These are phyloP conservation scores for Nicotiana tabacum DNA, from an alignment of 257 asterid genomes.

Conservation along the genomic window DNA sequence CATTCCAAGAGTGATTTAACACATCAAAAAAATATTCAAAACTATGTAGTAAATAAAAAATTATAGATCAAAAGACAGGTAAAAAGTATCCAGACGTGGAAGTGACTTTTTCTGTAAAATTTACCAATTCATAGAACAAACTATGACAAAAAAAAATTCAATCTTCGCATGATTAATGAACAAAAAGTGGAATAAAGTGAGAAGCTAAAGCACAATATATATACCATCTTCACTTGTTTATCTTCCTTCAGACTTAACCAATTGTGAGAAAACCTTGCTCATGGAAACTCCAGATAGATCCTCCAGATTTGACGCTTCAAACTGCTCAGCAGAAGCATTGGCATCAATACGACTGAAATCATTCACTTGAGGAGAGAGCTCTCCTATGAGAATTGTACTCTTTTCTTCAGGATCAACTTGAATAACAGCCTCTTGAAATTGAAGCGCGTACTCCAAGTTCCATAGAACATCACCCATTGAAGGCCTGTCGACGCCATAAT, in stretches of 20 bases:
- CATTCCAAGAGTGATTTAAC: too few species aligned
- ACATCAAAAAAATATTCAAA: background rate
- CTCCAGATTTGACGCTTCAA: constrained; percentile 38
- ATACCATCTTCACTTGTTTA: constrained; percentile 15
- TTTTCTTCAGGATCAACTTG: constrained; percentile 56
- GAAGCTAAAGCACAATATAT: background rate
- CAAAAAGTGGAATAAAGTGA: constrained; percentile 5
- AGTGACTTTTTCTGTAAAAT: background rate
- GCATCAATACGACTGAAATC: constrained; percentile 27
- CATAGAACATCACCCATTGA: constrained; percentile 62
- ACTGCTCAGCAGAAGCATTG: constrained; percentile 25
- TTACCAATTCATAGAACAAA: background rate
- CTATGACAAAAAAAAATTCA: background rate
- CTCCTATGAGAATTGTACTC: constrained; percentile 46
- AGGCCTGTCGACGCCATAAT: constrained; percentile 52
- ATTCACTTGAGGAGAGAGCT: constrained; percentile 37
- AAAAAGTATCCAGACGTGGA: background rate
- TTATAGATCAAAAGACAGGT: background rate
- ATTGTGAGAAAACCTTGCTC: constrained; percentile 65
- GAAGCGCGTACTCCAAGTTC: constrained; percentile 57
- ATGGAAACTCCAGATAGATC: constrained; percentile 60
- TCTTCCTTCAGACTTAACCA: constrained; percentile 67
- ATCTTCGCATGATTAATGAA: constrained; percentile 4
- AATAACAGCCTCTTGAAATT: constrained; percentile 50
- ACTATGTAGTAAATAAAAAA: background rate